These are phyloP conservation scores for Lotmaria passim DNA, from an alignment of 208 protist genomes.

Conservation along the genomic window DNA sequence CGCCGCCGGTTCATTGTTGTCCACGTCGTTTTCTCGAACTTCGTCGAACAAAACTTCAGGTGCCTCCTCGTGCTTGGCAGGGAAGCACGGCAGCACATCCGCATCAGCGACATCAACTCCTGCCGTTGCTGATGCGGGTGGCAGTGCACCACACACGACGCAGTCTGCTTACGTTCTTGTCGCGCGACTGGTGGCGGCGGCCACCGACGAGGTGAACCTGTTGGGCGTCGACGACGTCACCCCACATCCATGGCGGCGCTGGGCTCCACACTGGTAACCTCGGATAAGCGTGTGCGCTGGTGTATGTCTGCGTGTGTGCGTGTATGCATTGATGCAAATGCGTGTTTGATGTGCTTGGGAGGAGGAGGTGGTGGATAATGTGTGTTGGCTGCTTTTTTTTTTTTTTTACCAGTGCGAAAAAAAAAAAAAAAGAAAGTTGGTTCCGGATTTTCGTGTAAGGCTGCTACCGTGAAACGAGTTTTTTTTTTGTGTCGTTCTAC, in stretches of 20 bases:
- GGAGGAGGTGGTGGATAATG: no score
- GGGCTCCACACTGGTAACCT: slow-evolving; percentile 82
- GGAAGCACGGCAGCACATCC: neutral
- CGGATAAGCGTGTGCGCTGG: neutral
- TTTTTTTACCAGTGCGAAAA: no score
- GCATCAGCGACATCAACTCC: neutral
- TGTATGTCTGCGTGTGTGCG: slow-evolving; percentile 20
- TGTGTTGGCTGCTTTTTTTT: no score
- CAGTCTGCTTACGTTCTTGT: slow-evolving; percentile 48
- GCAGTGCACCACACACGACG: neutral
- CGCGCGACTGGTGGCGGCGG: slow-evolving; percentile 50
- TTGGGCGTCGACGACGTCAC: slow-evolving; percentile 43
- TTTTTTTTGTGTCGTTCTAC: no score
- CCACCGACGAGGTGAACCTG: slow-evolving; percentile 52
- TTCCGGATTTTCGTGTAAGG: no score
- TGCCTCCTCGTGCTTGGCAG: neutral
- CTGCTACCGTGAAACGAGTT: no score
- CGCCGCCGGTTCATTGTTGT: neutral
- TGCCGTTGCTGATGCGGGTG: no score
- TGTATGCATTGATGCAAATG: neutral
- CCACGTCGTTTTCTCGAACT: neutral
- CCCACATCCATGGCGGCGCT: slow-evolving; percentile 68
- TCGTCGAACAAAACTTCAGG: neutral
- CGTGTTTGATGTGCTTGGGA: no score
- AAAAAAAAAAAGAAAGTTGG: no score